Evolutionary conservation across 306 rosid genomes (phyloP), one percentile per base, ranked within the genome.

Genomic region (Arachis hypogaea): DNA sequence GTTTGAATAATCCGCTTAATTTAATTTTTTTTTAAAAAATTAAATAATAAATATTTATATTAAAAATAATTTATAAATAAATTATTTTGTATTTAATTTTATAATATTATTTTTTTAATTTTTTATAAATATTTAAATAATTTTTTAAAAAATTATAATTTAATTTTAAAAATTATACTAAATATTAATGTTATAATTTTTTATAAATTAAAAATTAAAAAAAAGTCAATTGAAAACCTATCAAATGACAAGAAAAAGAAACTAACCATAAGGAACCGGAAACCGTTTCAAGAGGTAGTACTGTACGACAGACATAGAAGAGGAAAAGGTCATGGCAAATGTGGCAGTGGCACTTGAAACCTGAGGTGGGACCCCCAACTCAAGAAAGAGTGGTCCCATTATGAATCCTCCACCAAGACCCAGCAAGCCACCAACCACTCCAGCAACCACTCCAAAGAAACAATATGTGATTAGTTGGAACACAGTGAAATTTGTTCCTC

Each of bases 271-370:
- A n/a, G 96, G 91, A 80, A 90, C 71, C n/a, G 96, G 92, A 62
- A 90, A 90, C 49, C 87, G 96, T 63, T 84, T 84, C 6, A 90
- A 79, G 33, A 90, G 82, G 77, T 86, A 87, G 83, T 90, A 90
- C 78, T 90, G 92, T 22, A 90, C 90, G 18, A 90, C 93, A 16
- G 96, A 90, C 91, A 90, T 90, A 5, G 96, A 90, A 4, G 96
- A 90, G 6, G 96, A 90, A 82, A 90, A 90, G 65, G 78, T 81
- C 96, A 87, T 90, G 55, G 88, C 92, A 77, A 90, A 87, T 28
- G 89, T 90, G 56, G 96, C 90, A 2, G 92, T 84, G 72, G 96
- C 92, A 41, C 89, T 90, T 66, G 96, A 84, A 67, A 90, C 96
- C 96, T 88, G 93, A 79, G 96, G 91, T n/a, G 89, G 96, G 7